Conservation (phyloP, 495 filamentous ascomycete species). For the Pseudevernia furfuracea region DNA sequence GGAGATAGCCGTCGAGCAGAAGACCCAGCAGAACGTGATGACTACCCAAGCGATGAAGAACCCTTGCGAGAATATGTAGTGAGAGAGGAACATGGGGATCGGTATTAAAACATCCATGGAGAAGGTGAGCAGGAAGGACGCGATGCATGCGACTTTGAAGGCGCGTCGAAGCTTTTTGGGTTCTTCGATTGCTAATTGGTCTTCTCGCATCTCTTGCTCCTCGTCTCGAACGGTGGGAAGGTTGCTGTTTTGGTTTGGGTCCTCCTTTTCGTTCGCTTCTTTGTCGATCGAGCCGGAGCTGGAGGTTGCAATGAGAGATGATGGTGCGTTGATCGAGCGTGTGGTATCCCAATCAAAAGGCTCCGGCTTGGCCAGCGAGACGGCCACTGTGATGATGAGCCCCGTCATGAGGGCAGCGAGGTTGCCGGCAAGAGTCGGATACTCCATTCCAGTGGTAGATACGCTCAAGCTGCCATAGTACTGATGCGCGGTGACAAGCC, state of each 20-base stretch:
- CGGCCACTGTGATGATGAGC: constrained; percentile 26
- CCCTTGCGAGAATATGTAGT: constrained; percentile 62
- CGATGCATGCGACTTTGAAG: constrained; percentile 55
- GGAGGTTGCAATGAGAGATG: constrained; percentile 6
- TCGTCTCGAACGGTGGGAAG: constrained; percentile 21
- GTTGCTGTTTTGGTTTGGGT: neutral
- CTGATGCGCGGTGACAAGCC: constrained; percentile 39
- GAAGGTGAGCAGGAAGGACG: constrained; percentile 57
- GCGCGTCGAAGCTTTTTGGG: constrained; percentile 51
- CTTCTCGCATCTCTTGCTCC: constrained; percentile 22
- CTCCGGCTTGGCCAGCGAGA: constrained; percentile 29
- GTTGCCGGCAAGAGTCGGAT: constrained; percentile 33
- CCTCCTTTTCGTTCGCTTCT: constrained; percentile 1
- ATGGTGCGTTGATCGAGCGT: constrained; percentile 26
- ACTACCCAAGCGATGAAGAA: constrained; percentile 70
- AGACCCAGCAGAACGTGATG: constrained; percentile 65
- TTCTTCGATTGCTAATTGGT: constrained; percentile 40
- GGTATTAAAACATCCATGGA: constrained; percentile 64
- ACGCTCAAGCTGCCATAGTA: constrained; percentile 42
- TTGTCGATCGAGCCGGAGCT: constrained; percentile 16
- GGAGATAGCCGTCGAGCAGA: constrained; percentile 38
- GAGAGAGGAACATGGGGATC: constrained; percentile 65
- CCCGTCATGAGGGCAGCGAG: constrained; percentile 30
- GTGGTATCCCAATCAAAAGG: constrained; percentile 33
- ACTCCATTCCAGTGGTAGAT: constrained; percentile 35